phyloP scores from a whole-genome alignment of 352 stramenopile genomes.

The Phytophthora vignae region DNA sequence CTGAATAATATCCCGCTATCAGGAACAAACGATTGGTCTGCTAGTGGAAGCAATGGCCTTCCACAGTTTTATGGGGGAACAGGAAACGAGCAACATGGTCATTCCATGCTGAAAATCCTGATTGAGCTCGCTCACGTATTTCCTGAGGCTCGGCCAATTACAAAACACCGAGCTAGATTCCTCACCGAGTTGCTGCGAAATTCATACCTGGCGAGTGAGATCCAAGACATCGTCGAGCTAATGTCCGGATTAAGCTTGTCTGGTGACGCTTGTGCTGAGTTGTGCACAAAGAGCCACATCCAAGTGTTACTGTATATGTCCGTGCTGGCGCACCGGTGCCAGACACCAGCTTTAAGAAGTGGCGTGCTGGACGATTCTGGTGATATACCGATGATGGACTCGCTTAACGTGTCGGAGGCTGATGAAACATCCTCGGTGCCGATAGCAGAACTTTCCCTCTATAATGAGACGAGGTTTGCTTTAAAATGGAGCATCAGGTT shows the following conservation, averaged over 20 bases:
- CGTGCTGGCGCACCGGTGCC: conserved; percentile 59
- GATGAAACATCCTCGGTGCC: conserved; percentile 59
- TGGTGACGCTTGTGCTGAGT: conserved; percentile 41
- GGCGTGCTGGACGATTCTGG: conserved; percentile 37
- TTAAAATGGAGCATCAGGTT: conserved; percentile 73
- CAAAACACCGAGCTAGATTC: conserved; percentile 56
- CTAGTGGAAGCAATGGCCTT: conserved; percentile 43
- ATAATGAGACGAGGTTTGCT: conserved; percentile 66
- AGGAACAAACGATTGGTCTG: conserved; percentile 43
- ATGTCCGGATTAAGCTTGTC: conserved; percentile 63
- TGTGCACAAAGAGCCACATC: conserved; percentile 66
- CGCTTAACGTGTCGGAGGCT: conserved; percentile 51
- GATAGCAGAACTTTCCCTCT: conserved; percentile 72
- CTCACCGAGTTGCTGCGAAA: conserved; percentile 59
- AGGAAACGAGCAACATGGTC: conserved; percentile 53
- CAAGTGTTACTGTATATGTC: conserved; percentile 74
- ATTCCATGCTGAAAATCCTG: conserved; percentile 75
- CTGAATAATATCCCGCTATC: conserved; percentile 49
- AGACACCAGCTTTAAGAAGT: conserved; percentile 15
- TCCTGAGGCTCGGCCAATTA: conserved; percentile 55
- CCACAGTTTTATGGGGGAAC: conserved; percentile 28
- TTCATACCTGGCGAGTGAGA: conserved; percentile 58
- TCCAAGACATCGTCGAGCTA: conserved; percentile 74
- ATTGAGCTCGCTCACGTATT: conserved; percentile 73
- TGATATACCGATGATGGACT: conserved; percentile 78